Evolutionary conservation across 208 protist species (phyloP).

Genomic region (Tritrichomonas musculus): DNA sequence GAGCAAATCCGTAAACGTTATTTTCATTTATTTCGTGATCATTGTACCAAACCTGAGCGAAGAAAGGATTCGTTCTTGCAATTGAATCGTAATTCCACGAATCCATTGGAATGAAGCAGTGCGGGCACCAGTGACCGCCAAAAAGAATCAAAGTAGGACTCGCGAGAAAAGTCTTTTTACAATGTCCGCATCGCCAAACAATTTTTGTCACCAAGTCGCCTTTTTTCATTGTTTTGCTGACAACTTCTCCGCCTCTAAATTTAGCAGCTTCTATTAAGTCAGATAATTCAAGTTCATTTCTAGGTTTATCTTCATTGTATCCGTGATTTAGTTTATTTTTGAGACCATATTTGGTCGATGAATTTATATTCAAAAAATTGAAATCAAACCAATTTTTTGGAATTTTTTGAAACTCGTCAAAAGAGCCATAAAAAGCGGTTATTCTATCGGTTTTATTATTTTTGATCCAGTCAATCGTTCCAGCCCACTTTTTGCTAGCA

Average conservation of each 20-base stretch:
- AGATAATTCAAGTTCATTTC: neutral
- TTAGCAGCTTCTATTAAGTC: neutral
- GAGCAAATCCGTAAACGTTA: neutral
- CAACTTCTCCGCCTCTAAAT: neutral
- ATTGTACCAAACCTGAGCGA: neutral
- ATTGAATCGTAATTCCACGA: neutral
- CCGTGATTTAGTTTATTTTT: too few species aligned
- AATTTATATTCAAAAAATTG: neutral
- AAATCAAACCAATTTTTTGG: neutral
- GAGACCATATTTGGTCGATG: neutral
- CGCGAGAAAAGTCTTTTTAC: neutral
- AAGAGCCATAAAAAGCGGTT: neutral
- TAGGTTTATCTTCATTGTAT: neutral
- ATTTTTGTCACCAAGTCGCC: too few species aligned
- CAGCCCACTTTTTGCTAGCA: neutral
- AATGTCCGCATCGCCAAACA: neutral
- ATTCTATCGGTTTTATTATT: neutral
- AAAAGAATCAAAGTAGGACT: neutral
- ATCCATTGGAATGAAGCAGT: neutral
- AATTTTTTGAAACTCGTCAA: neutral
- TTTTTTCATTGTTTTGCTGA: too few species aligned
- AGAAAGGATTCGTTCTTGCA: neutral
- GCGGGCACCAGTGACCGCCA: conserved; percentile 9
- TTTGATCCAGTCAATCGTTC: neutral
- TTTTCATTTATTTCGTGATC: neutral